Evolutionary conservation across 106 monocot genomes (phyloP), one percentile per base, ranked within the genome.

Genomic region (Iris macrosiphon): DNA sequence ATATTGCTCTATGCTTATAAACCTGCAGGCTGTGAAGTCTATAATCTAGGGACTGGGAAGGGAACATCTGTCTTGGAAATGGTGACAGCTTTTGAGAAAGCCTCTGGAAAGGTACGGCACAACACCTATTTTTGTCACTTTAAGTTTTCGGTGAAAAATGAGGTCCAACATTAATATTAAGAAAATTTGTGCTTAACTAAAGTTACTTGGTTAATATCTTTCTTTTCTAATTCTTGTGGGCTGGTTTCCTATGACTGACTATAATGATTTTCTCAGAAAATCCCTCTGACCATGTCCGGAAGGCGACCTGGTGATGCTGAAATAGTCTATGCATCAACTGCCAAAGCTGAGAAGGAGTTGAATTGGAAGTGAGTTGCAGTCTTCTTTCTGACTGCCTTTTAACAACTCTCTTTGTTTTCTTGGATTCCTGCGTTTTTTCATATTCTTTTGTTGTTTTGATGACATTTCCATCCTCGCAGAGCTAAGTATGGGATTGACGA

Each of bases 41-140:
- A 88, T 44, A 88, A 93, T 38, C 66, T 93, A 39, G 93, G 93
- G 24, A 93, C 93, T 19, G 93, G 93, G 37, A 87, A 81, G 64
- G 93, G 93, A 43, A 84, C 87, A 38, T 78, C 88, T 14, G 88
- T 83, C 38, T 42, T 84, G 45, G 88, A 93, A 72, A 84, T 93
- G 78, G 80, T 93, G 40, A 37, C 83, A 38, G 83, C 93, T 65
- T 93, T 93, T 80, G 87, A 87, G 77, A 87, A 83, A 45, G 83
- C 83, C 7, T 93, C 77, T 70, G 87, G 93, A 47, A 84, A 88
- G 80, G 87, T 93, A 78, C 5, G 11, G 4, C 24, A 50, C 2
- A 40, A 35, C 34, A 26, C n/a, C n/a, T n/a, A n/a, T n/a, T n/a
- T 33, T 7, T 22, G 22, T 7, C n/a, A n/a, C n/a, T n/a, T 20